Percentiles rank a stretch among this genome's conserved stretches.
Evolutionary conservation across 2,329 filamentous ascomycete genomes (phyloP).

Genomic region (Fusarium pseudoanthophilum): DNA sequence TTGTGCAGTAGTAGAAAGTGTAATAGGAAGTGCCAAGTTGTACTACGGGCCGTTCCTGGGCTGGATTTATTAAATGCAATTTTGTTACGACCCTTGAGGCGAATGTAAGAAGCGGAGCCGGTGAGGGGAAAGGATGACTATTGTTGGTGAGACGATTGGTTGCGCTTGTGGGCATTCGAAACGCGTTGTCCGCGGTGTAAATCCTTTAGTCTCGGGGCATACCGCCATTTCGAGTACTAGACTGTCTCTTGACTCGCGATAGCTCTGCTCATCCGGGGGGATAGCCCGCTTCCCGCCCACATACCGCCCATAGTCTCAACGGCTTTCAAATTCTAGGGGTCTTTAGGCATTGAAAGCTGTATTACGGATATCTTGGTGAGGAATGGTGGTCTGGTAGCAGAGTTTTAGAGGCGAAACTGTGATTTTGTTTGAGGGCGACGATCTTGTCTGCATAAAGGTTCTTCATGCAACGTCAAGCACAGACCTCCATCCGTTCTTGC

Average conservation of each 20-base stretch:
- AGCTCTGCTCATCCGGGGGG: background rate
- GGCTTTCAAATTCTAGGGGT: background rate
- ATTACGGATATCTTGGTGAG: background rate
- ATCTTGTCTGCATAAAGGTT: background rate
- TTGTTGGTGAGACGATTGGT: constrained; percentile 21
- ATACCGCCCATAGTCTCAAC: background rate
- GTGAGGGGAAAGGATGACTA: constrained; percentile 22
- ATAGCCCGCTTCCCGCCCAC: background rate
- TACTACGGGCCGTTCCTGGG: constrained; percentile 15
- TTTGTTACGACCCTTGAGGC: background rate
- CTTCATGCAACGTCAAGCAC: background rate
- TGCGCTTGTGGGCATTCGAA: background rate
- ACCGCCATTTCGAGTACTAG: constrained; percentile 24
- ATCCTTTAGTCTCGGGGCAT: constrained; percentile 17
- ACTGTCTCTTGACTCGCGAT: background rate
- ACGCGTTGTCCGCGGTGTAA: constrained; percentile 12
- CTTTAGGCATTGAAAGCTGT: background rate
- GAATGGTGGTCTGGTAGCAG: background rate
- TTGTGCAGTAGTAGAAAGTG: constrained; percentile 1
- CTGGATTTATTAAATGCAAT: constrained; percentile 9
- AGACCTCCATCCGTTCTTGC: background rate
- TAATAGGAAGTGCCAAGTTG: constrained; percentile 15
- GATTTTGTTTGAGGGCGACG: background rate
- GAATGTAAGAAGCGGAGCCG: constrained; percentile 1
- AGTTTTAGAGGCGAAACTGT: background rate